A percentile compares a stretch with the other conserved stretches of the same genome.
phyloP scores from a whole-genome alignment of 345 rosid species.

The Citrus mangshanensis region DNA sequence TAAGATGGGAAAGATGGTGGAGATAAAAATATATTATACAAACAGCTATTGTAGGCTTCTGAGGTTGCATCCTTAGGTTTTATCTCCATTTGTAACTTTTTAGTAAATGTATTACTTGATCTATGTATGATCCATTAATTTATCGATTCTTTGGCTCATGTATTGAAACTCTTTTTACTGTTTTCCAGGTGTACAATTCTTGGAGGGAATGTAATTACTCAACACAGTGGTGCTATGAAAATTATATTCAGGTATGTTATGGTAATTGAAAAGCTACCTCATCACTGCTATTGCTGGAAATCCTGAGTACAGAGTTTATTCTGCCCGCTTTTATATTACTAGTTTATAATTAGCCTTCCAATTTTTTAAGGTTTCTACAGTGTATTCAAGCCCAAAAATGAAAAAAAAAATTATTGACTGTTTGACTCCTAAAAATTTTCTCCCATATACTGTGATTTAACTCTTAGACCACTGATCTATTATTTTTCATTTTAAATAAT shows the following conservation, averaged over 20 bases:
- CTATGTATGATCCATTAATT: not conserved
- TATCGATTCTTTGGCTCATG: not conserved
- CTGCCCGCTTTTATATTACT: not conserved
- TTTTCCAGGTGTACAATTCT: conserved; percentile 71
- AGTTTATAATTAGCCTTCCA: not conserved
- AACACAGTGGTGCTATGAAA: conserved; percentile 98
- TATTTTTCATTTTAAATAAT: not conserved
- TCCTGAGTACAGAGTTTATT: not conserved
- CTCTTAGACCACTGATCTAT: not conserved
- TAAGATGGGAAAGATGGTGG: not conserved
- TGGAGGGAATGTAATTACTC: conserved; percentile 97
- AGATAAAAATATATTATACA: not conserved
- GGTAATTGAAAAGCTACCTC: not conserved
- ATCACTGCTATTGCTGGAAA: not conserved
- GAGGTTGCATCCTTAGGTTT: not conserved
- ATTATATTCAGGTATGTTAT: conserved; percentile 78
- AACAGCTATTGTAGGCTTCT: not conserved
- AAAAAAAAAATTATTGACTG: too few species aligned
- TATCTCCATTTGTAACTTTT: not conserved
- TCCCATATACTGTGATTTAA: not conserved
- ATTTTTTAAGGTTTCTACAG: not conserved
- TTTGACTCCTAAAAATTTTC: too few species aligned
- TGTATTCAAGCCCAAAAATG: too few species aligned
- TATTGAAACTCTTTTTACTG: conserved; percentile 17
- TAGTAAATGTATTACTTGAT: not conserved